phyloP scores from a whole-genome alignment of 192 early-diverging fungal genomes.

The Backusella morwellensis region DNA sequence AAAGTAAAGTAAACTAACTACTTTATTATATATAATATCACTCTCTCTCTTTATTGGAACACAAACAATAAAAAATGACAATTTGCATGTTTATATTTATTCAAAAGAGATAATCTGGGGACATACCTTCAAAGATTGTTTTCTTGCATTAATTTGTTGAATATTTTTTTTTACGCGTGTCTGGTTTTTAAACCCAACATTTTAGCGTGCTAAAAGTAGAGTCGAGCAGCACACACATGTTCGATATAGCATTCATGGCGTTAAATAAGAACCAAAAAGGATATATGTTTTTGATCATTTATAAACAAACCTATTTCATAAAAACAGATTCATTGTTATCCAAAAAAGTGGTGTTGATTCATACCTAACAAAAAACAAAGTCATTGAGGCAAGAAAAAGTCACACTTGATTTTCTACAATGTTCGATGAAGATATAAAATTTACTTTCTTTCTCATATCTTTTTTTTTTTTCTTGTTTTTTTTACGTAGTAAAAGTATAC shows the following conservation, averaged over 20 bases:
- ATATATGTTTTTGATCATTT: no score
- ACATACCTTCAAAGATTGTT: no score
- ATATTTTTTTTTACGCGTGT: not conserved
- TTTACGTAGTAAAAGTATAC: not conserved
- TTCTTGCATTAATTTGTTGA: not conserved
- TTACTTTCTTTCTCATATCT: not conserved
- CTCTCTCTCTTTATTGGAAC: not conserved
- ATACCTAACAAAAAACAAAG: not conserved
- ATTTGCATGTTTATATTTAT: not conserved
- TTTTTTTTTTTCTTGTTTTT: not conserved
- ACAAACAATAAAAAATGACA: not conserved
- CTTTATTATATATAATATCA: not conserved
- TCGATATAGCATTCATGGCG: no score
- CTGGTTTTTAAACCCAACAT: not conserved
- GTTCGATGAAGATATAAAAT: not conserved
- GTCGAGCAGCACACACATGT: no score
- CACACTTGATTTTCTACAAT: not conserved
- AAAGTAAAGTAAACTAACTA: not conserved
- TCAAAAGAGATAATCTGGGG: not conserved
- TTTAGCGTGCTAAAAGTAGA: not conserved
- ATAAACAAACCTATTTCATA: no score
- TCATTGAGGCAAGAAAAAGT: not conserved
- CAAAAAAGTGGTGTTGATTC: not conserved
- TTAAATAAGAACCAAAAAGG: no score
- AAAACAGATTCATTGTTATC: not conserved